Conservation (phyloP, 768 basidiomycete genomes). For the Kwoniella europaea region DNA sequence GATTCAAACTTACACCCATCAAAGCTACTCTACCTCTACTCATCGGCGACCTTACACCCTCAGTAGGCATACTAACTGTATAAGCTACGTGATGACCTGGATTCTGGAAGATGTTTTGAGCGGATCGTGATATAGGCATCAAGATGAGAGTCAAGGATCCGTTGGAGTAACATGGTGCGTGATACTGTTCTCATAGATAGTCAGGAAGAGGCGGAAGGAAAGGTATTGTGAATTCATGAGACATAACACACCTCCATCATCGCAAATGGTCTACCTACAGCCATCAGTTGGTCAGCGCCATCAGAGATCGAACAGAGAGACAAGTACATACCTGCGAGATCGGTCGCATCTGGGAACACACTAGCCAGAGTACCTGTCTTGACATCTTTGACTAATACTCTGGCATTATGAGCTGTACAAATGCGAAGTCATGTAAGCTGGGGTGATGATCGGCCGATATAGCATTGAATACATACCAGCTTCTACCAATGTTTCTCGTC, state of each 20-base stretch:
- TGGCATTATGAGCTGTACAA: conserved; percentile 14
- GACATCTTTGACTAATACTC: conserved; percentile 3
- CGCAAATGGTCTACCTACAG: conserved; percentile 50
- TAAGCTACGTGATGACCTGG: conserved; percentile 43
- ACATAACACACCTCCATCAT: conserved; percentile 47
- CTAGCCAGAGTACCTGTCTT: conserved; percentile 53
- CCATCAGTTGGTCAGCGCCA: background rate
- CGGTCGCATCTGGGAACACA: conserved; percentile 37
- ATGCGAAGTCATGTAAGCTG: background rate
- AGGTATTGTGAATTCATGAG: background rate
- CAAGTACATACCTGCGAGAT: conserved; percentile 36
- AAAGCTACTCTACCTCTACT: conserved; percentile 52
- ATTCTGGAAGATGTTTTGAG: conserved; percentile 45
- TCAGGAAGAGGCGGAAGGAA: too few species aligned
- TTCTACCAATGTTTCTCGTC: conserved; percentile 21
- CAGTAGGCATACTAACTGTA: conserved; percentile 42
- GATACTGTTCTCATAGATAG: conserved; percentile 24
- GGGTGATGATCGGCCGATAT: conserved; percentile 3
- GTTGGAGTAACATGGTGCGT: conserved; percentile 53
- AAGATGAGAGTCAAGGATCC: conserved; percentile 52
- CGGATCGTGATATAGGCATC: conserved; percentile 51
- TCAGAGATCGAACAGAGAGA: background rate
- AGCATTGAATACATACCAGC: conserved; percentile 16
- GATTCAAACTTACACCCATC: conserved; percentile 48
- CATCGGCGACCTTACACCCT: conserved; percentile 41